Evolutionary conservation across 139 green algal genomes (phyloP), one percentile per base, ranked within the genome.

Genomic region (Picocystis salinarum): DNA sequence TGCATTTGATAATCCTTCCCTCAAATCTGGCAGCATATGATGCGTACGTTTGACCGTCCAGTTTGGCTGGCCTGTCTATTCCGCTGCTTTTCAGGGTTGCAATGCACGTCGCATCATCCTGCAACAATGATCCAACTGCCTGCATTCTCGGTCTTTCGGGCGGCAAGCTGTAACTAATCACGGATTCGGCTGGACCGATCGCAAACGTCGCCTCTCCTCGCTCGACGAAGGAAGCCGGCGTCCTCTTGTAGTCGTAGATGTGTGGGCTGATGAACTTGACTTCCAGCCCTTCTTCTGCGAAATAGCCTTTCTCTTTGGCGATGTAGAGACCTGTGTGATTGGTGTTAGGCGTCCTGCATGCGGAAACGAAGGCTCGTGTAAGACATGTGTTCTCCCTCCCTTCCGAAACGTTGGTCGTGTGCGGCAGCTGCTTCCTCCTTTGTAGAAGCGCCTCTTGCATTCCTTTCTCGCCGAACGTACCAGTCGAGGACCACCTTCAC

Each of bases 331-430:
- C 67, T 12, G 42, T 56, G 39, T 87, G 77, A 39, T 84, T 85
- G 12, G 61, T 69, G 55, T 92, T 92, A 4, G 80, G 76, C 0
- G 69, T 82, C 80, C 80, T n/a, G n/a, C n/a, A n/a, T n/a, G n/a
- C n/a, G n/a, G n/a, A n/a, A n/a, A n/a, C n/a, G n/a, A n/a, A n/a
- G n/a, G n/a, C n/a, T n/a, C n/a, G n/a, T n/a, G n/a, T n/a, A n/a
- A n/a, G n/a, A n/a, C n/a, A n/a, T n/a, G n/a, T n/a, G n/a, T n/a
- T n/a, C n/a, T n/a, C n/a, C n/a, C n/a, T n/a, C n/a, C n/a, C n/a
- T n/a, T n/a, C n/a, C n/a, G n/a, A n/a, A n/a, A n/a, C n/a, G n/a
- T n/a, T n/a, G n/a, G n/a, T n/a, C n/a, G n/a, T n/a, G n/a, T n/a
- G n/a, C n/a, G n/a, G n/a, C n/a, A n/a, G n/a, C n/a, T n/a, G n/a